phyloP scores from a whole-genome alignment of 1,284 basidiomycete genomes.

The Ganoderma leucocontextum region DNA sequence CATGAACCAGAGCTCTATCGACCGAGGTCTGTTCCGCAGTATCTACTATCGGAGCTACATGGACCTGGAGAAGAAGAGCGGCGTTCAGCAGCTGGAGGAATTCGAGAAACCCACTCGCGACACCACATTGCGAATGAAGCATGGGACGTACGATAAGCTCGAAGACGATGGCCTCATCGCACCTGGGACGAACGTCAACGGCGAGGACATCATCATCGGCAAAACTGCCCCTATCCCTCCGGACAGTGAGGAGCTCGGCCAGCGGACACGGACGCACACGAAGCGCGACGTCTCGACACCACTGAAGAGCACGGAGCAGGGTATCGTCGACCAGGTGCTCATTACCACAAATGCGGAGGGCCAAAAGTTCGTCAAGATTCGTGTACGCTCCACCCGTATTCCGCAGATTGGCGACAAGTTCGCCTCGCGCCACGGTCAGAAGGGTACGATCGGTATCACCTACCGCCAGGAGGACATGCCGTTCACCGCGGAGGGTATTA shows the following conservation, averaged over 20 bases:
- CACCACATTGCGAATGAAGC: constrained; percentile 95
- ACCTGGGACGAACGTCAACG: constrained; percentile 93
- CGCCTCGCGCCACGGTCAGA: constrained; percentile 98
- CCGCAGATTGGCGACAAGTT: constrained; percentile 99
- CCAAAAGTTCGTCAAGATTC: constrained; percentile 98
- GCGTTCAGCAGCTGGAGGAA: constrained; percentile 91
- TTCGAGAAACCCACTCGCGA: constrained; percentile 97
- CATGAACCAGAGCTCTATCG: constrained; percentile 99
- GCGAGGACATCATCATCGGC: constrained; percentile 99
- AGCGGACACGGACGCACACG: constrained; percentile 91
- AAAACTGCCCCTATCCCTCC: constrained; percentile 98
- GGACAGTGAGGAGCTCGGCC: constrained; percentile 97
- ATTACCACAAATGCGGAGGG: constrained; percentile 97
- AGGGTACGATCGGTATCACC: constrained; percentile 99
- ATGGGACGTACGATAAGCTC: constrained; percentile 98
- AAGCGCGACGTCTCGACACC: constrained; percentile 96
- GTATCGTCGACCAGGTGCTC: constrained; percentile 97
- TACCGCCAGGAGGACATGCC: constrained; percentile 99
- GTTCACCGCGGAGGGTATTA: constrained; percentile 96
- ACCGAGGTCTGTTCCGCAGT: constrained; percentile 97
- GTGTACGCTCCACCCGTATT: constrained; percentile 93
- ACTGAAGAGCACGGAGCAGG: constrained; percentile 97
- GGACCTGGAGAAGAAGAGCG: constrained; percentile 98
- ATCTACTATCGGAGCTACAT: constrained; percentile 99
- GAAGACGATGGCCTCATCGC: constrained; percentile 97